Evolutionary conservation across 441 rosid species (phyloP).

Genomic region (Macaranga tanarius): DNA sequence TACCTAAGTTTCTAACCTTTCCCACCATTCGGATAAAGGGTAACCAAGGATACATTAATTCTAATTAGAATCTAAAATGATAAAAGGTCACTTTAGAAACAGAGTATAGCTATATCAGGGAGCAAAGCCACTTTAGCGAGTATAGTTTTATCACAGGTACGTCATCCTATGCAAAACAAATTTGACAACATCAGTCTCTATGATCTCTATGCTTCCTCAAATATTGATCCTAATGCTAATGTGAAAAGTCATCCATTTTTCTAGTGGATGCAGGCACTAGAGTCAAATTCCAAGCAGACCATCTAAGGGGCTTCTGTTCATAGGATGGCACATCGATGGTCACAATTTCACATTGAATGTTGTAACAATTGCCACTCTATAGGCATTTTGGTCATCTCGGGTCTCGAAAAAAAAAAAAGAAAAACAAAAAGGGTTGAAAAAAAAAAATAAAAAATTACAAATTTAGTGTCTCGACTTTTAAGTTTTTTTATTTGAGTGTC

Average conservation of each 20-base stretch:
- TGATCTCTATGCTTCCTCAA: not conserved
- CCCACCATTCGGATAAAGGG: too few species aligned
- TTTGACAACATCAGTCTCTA: too few species aligned
- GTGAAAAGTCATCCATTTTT: not conserved
- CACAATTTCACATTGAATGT: constrained; percentile 11
- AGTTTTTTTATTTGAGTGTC: too few species aligned
- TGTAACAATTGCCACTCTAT: constrained; percentile 1
- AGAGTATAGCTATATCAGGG: too few species aligned
- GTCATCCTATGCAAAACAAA: too few species aligned
- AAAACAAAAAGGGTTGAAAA: not conserved
- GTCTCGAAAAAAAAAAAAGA: not conserved
- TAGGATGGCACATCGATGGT: constrained; percentile 3
- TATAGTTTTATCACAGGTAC: too few species aligned
- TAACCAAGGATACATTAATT: too few species aligned
- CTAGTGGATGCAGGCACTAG: not conserved
- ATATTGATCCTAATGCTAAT: not conserved
- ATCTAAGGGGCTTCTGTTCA: not conserved
- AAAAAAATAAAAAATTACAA: too few species aligned
- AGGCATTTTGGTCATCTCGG: constrained; percentile 10
- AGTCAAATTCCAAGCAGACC: not conserved
- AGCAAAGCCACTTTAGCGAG: too few species aligned
- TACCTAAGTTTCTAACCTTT: not conserved
- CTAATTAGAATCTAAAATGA: too few species aligned
- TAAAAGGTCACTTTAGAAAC: too few species aligned
- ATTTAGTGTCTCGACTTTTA: too few species aligned